phyloP scores from a whole-genome alignment of 495 filamentous ascomycete genomes.

The Lindgomyces ingoldianus region DNA sequence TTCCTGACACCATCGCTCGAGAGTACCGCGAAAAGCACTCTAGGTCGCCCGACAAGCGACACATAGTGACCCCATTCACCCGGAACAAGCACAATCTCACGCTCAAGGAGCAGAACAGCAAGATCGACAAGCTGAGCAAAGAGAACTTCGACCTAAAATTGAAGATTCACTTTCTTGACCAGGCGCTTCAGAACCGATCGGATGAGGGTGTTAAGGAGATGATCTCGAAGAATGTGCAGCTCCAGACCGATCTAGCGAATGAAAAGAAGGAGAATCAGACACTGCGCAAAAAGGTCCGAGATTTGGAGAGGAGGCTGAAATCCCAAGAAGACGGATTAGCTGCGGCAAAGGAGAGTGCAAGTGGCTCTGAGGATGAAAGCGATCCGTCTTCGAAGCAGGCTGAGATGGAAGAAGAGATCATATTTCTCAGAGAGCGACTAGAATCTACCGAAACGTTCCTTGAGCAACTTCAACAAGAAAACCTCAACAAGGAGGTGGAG shows the following conservation, averaged over 20 bases:
- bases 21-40: conserved; percentile 72
- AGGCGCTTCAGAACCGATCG: conserved; percentile 86
- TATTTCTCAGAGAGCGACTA: conserved; percentile 77
- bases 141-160: conserved; percentile 97
- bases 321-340: conserved; percentile 66
- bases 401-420: conserved; percentile 80
- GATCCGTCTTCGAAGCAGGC: conserved; percentile 65
- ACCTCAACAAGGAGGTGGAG: conserved; percentile 71
- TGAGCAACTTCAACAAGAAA: conserved; percentile 76
- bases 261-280: conserved; percentile 85
- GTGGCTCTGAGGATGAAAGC: conserved; percentile 51
- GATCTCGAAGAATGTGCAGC: conserved; percentile 94
- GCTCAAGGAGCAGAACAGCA: conserved; percentile 93
- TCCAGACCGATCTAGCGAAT: conserved; percentile 84
- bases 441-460: conserved; percentile 81
- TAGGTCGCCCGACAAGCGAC: conserved; percentile 58
- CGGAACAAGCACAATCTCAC: conserved; percentile 81
- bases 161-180: conserved; percentile 94
- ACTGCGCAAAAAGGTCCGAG: conserved; percentile 73
- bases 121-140: conserved; percentile 91
- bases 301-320: conserved; percentile 81
- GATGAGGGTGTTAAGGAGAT: conserved; percentile 97
- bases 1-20: conserved; percentile 83
- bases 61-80: conserved; percentile 42
- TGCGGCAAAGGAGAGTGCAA: conserved; percentile 51